These are phyloP conservation scores for Tanacetum coccineum DNA, from an alignment of 129 eudicot genomes.

Conservation along the genomic window DNA sequence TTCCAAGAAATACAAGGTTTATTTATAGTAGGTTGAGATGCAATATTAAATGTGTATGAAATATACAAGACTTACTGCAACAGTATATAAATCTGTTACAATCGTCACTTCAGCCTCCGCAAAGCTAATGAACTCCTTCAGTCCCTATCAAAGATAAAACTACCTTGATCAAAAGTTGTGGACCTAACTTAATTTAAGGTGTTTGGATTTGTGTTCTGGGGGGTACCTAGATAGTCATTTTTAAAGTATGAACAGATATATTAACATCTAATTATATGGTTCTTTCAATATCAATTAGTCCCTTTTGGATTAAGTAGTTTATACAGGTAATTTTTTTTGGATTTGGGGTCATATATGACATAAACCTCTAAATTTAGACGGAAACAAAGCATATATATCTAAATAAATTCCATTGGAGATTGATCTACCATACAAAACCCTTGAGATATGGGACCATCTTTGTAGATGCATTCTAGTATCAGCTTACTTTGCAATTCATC, in stretches of 20 bases:
- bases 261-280: too few relatives aligned
- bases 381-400: too few relatives aligned
- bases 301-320: too few relatives aligned
- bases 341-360: too few relatives aligned
- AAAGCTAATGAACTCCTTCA: slow-evolving; percentile 60
- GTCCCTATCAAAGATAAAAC: slow-evolving; percentile 40
- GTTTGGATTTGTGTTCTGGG: too few relatives aligned
- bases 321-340: too few relatives aligned
- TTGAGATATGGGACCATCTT: slow-evolving; percentile 93
- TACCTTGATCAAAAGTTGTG: neutral
- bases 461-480: slow-evolving; percentile 76
- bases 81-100: slow-evolving; percentile 52
- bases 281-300: too few relatives aligned
- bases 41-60: neutral
- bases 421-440: slow-evolving; percentile 58
- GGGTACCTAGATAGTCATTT: too few relatives aligned
- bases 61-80: slow-evolving; percentile 57
- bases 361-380: too few relatives aligned
- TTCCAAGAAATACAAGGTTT: neutral
- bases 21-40: neutral
- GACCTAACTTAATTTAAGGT: neutral
- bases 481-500: slow-evolving; percentile 67
- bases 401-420: neutral
- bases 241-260: too few relatives aligned
- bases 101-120: slow-evolving; percentile 70